A percentile compares a stretch with the other conserved stretches of the same genome.
These are phyloP conservation scores for Craterostigma plantagineum DNA, from an alignment of 257 asterid genomes.

Conservation along the genomic window DNA sequence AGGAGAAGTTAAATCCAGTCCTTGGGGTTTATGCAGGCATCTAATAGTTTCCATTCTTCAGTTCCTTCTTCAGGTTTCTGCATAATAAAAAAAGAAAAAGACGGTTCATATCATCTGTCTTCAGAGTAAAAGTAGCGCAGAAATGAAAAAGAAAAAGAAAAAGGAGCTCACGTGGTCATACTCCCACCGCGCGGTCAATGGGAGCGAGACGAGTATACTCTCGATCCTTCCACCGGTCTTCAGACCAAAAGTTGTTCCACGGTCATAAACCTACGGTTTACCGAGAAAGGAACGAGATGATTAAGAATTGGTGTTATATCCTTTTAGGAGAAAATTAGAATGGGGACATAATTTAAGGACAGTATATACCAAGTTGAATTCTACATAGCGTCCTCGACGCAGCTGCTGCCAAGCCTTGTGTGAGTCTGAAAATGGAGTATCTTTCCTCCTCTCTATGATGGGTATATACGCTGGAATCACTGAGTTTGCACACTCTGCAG, in stretches of 20 bases:
- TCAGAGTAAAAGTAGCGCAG: not conserved
- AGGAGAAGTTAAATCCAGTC: slow-evolving; percentile 75
- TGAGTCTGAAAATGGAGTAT: slow-evolving; percentile 44
- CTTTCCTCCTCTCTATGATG: slow-evolving; percentile 75
- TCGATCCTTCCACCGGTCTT: slow-evolving; percentile 97
- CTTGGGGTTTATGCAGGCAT: slow-evolving; percentile 90
- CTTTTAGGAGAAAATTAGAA: no score
- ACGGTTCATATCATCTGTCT: slow-evolving; percentile 2
- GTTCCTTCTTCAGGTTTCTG: slow-evolving; percentile 93
- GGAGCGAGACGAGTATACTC: slow-evolving; percentile 98
- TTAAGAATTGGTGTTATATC: no score
- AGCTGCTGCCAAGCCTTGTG: slow-evolving; percentile 92
- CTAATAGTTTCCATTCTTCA: slow-evolving; percentile 89
- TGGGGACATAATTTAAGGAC: no score
- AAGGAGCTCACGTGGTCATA: slow-evolving; percentile 73
- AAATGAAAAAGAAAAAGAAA: no score
- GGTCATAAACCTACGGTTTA: slow-evolving; percentile 64
- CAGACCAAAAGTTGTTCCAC: slow-evolving; percentile 97
- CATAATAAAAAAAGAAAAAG: slow-evolving; percentile 8
- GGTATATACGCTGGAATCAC: slow-evolving; percentile 91
- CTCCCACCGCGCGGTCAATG: slow-evolving; percentile 88
- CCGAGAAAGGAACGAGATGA: no score
- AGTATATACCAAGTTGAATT: slow-evolving; percentile 62
- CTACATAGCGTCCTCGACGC: slow-evolving; percentile 91
- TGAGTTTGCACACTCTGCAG: slow-evolving; percentile 83